Percentiles rank a stretch among this genome's conserved stretches.
Evolutionary conservation across 306 rosid species (phyloP).

Genomic region (Lupinus albus): DNA sequence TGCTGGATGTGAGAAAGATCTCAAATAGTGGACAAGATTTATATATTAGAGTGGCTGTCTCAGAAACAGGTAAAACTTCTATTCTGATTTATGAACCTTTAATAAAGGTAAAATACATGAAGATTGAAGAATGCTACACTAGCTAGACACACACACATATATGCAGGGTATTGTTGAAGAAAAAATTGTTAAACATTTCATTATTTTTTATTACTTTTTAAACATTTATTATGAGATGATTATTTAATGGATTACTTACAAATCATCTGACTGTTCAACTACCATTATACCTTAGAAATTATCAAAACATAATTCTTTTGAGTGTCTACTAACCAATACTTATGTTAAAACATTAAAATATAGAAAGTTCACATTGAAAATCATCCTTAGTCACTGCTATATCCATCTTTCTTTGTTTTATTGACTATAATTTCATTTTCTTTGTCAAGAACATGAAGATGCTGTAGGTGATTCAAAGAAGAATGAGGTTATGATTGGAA

Average conservation of each 20-base stretch:
- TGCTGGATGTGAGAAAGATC: conserved; percentile 46
- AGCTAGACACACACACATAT: too few species aligned
- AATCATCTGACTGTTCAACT: too few species aligned
- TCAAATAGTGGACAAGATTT: conserved; percentile 46
- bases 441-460: not conserved
- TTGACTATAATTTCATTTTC: not conserved
- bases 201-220: too few species aligned
- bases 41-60: conserved; percentile 42
- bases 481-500: not conserved
- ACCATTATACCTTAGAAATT: too few species aligned
- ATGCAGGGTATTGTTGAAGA: too few species aligned
- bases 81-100: not conserved
- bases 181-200: too few species aligned
- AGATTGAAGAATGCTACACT: not conserved
- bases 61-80: conserved; percentile 44
- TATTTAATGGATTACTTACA: too few species aligned
- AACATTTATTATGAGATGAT: too few species aligned
- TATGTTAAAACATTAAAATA: too few species aligned
- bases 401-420: not conserved
- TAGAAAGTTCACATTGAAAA: too few species aligned
- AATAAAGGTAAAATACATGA: not conserved
- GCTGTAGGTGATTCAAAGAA: not conserved
- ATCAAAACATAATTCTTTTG: not conserved
- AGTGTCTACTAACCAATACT: too few species aligned
- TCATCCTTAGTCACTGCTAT: too few species aligned